Conservation (phyloP, 208 protist species). For the Leishmania mexicana region DNA sequence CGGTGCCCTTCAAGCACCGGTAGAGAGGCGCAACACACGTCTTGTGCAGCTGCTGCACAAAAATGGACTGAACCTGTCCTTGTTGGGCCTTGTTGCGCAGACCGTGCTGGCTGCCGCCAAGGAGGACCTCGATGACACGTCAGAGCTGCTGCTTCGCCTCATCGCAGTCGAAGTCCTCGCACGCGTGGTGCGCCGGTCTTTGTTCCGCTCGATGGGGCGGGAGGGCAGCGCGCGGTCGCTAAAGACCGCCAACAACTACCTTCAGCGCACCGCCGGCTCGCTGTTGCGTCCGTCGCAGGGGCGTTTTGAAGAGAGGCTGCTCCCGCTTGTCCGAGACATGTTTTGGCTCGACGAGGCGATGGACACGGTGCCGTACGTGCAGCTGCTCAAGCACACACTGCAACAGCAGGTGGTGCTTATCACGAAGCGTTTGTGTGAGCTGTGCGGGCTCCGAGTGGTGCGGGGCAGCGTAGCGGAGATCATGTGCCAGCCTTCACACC, state of each 20-base stretch:
- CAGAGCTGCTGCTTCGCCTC: constrained; percentile 33
- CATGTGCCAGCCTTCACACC: constrained; percentile 30
- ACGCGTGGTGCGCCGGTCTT: constrained; percentile 40
- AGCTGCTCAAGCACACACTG: constrained; percentile 28
- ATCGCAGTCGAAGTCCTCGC: constrained; percentile 52
- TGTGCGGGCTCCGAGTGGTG: constrained; percentile 44
- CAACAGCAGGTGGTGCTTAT: constrained; percentile 23
- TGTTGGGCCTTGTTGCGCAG: constrained; percentile 42
- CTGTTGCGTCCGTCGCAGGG: constrained; percentile 30
- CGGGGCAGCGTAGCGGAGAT: constrained; percentile 39
- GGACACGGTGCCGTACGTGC: constrained; percentile 4
- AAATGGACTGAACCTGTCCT: constrained; percentile 45
- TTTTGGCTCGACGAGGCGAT: constrained; percentile 37
- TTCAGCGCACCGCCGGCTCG: constrained; percentile 46
- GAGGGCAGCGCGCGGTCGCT: constrained; percentile 27
- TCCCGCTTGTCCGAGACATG: constrained; percentile 35
- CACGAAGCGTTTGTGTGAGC: constrained; percentile 47
- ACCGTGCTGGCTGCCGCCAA: constrained; percentile 24
- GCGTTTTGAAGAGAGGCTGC: constrained; percentile 39
- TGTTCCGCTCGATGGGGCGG: constrained; percentile 33
- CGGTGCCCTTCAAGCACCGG: constrained; percentile 24
- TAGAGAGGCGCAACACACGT: constrained; percentile 27
- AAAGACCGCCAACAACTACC: constrained; percentile 33
- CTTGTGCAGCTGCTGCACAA: constrained; percentile 49
- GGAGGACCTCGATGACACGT: constrained; percentile 38